Conservation (phyloP, 23 red algal species). For the Gracilaria domingensis region DNA sequence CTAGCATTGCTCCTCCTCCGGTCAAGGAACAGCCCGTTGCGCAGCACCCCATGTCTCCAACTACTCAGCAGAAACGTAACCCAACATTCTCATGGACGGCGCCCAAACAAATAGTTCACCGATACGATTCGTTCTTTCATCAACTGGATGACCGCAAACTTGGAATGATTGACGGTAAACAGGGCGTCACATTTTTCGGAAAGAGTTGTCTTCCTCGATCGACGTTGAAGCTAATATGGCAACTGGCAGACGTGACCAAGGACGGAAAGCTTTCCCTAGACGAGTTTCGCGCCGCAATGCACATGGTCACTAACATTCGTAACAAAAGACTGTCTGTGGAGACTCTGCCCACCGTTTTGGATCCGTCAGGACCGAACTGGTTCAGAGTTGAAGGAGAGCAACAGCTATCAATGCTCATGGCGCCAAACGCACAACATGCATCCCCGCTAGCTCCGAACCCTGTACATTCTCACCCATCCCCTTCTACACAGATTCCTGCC, state of each 20-base stretch:
- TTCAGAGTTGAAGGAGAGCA: conserved; percentile 71
- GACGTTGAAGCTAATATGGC: conserved; percentile 85
- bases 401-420: not conserved
- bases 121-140: conserved; percentile 85
- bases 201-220: conserved; percentile 77
- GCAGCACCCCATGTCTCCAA: not conserved
- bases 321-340: conserved; percentile 50
- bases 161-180: conserved; percentile 71
- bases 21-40: conserved; percentile 12
- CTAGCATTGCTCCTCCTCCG: conserved; percentile 73
- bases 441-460: not conserved
- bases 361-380: conserved; percentile 73
- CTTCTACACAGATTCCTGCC: not conserved
- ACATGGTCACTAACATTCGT: conserved; percentile 79
- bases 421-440: not conserved
- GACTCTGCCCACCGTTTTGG: conserved; percentile 56
- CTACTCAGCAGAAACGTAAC: not conserved
- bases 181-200: conserved; percentile 72
- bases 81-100: conserved; percentile 72
- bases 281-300: conserved; percentile 90
- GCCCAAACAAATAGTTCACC: conserved; percentile 51
- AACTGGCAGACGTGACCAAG: conserved; percentile 83
- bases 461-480: conserved; percentile 26
- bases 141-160: conserved; percentile 25
- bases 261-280: conserved; percentile 89